Base-by-base conservation (phyloP, 2,329 filamentous ascomycete genomes). In the Alternaria novae-zelandiae region DNA sequence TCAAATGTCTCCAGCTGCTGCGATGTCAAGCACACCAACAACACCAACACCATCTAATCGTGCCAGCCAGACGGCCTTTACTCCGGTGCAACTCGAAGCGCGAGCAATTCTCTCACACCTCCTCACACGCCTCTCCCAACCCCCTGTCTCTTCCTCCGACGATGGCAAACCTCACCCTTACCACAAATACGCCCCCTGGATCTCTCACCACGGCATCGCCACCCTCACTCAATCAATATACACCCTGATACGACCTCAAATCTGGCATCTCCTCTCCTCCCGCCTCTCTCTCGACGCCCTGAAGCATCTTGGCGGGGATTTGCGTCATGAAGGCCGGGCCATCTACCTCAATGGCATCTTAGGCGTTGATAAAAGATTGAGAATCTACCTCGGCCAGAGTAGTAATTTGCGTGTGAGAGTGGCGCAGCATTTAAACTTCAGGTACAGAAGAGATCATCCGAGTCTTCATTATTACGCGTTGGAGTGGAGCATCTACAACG, bases 391-490 rank as follows among this genome's bases (percentile, higher is more conserved):
- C 10, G 78, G 78, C 7, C 78, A 80, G 63, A 65, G 73, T 1
- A 64, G n/a, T 1, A 69, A 70, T n/a, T 59, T 79, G 2, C 67
- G 70, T 6, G 32, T 58, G 12, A 71, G 77, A 11, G 63, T 74
- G 9, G 69, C 66, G 1, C 74, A 80, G 58, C 78, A 80, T 54
- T 50, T 69, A 1, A 75, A 79, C 26, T 80, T 79, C 44, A 69
- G 78, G 10, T 77, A 79, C 50, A 67, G 78, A 1, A 67, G 78
- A 8, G 78, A 79, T 53, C 74, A 80, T 47, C 69, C 71, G 1
- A 72, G 68, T 6, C 61, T 80, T 3, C 78, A 80, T 59, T 79
- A 79, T 44, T 72, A 73, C 10, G 76, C 76, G 8, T 28, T 79
- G 55, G 70, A 79, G 44, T 45, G 69, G 20, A 73, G 68, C 49